Conservation (phyloP, 306 rosid species). For the Dalbergia cochinchinensis region DNA sequence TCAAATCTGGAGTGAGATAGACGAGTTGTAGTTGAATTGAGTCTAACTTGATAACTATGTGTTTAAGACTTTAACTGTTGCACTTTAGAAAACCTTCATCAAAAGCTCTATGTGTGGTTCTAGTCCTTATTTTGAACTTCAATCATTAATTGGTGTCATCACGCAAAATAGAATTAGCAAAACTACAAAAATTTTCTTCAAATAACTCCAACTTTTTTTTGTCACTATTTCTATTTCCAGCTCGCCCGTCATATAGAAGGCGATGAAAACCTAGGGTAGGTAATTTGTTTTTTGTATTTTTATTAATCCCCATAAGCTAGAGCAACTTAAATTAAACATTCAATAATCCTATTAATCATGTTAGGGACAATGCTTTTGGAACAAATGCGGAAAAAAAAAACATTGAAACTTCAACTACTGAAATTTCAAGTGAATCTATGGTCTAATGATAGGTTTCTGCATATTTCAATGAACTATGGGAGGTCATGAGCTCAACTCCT, state of each 20-base stretch:
- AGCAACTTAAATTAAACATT: neutral
- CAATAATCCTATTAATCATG: neutral
- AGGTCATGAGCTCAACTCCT: no score
- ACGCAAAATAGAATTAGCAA: neutral
- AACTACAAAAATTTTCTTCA: neutral
- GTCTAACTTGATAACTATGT: no score
- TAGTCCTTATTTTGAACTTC: no score
- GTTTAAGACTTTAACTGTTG: no score
- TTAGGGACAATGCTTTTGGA: neutral
- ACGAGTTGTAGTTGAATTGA: no score
- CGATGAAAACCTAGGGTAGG: neutral
- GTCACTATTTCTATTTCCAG: neutral
- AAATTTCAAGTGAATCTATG: no score
- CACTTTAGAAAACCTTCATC: no score
- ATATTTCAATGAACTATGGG: no score
- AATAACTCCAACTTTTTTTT: neutral
- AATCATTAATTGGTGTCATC: no score
- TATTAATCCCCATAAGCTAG: constrained; percentile 8
- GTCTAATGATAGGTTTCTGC: no score
- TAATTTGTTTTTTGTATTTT: neutral
- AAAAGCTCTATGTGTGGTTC: no score
- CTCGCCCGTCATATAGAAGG: neutral
- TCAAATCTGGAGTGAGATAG: no score
- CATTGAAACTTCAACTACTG: constrained; percentile 2
- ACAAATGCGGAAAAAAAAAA: neutral